A percentile compares a stretch with the other conserved stretches of the same genome.
Evolutionary conservation across 2,329 filamentous ascomycete species (phyloP).

Genomic region (Pestalotiopsis sp.): DNA sequence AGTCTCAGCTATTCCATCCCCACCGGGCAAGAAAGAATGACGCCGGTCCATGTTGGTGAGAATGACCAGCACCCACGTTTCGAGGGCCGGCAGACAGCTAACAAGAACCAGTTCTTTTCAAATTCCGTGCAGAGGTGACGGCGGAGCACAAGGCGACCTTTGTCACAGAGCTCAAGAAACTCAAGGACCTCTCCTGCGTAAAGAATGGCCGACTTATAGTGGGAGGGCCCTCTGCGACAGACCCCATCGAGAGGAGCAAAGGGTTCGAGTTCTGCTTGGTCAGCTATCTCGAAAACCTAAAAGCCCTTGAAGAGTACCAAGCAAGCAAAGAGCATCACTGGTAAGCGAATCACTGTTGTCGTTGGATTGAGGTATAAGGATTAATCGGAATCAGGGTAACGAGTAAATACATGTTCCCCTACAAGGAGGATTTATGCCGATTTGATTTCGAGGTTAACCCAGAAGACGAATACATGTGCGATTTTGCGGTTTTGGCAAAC

Average conservation of each 20-base stretch:
- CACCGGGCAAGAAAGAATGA: background rate
- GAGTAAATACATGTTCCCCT: constrained; percentile 50
- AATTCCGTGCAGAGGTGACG: constrained; percentile 43
- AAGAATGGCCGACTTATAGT: constrained; percentile 48
- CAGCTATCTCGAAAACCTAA: constrained; percentile 47
- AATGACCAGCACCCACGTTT: background rate
- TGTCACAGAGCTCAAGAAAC: constrained; percentile 44
- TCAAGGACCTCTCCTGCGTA: constrained; percentile 49
- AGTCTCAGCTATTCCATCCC: too few relatives aligned
- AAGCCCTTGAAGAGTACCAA: constrained; percentile 51
- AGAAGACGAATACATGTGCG: background rate
- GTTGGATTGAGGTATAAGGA: background rate
- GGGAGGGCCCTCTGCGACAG: constrained; percentile 52
- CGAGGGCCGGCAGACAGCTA: background rate
- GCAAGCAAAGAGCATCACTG: constrained; percentile 51
- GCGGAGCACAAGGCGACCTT: constrained; percentile 44
- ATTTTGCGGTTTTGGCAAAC: background rate
- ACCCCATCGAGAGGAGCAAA: constrained; percentile 52
- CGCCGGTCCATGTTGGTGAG: background rate
- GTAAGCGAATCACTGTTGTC: constrained; percentile 26
- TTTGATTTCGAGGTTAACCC: constrained; percentile 49
- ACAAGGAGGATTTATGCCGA: constrained; percentile 50
- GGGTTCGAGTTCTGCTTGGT: constrained; percentile 51
- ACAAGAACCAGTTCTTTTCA: constrained; percentile 44
- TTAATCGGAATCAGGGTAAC: constrained; percentile 43